Evolutionary conservation across 768 basidiomycete species (phyloP).

Genomic region (Panaeolus papilionaceus): DNA sequence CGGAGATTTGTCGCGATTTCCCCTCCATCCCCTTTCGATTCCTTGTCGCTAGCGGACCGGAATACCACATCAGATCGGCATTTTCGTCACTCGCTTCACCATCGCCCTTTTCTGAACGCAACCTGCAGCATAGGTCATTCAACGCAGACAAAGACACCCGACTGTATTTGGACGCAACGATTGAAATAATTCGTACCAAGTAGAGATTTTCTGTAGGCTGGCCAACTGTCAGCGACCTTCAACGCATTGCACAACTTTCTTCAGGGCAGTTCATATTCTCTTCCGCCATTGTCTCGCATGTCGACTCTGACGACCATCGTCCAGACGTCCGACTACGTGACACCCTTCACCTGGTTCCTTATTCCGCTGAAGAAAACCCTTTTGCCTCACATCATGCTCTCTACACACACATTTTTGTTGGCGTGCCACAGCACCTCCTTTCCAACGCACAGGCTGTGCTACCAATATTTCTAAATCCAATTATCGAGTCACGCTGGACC

Average conservation of each 20-base stretch:
- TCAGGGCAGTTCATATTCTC: constrained; percentile 21
- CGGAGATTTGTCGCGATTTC: not conserved
- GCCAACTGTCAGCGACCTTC: constrained; percentile 9
- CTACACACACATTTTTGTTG: constrained; percentile 12
- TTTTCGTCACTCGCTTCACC: not conserved
- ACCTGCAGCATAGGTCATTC: not conserved
- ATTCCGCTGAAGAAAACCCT: not conserved
- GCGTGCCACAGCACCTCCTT: not conserved
- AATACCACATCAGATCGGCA: constrained; percentile 14
- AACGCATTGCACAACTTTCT: constrained; percentile 4
- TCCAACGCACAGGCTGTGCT: too few relatives aligned
- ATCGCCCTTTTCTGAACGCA: not conserved
- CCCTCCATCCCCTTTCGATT: constrained; percentile 12
- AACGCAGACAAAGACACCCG: not conserved
- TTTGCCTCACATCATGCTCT: constrained; percentile 12
- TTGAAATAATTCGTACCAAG: not conserved
- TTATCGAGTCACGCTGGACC: too few relatives aligned
- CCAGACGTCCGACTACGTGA: constrained; percentile 11
- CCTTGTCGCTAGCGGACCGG: constrained; percentile 19
- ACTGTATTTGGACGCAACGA: not conserved
- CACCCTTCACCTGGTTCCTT: not conserved
- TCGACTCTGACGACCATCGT: constrained; percentile 9
- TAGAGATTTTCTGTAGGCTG: constrained; percentile 13
- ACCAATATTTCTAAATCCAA: too few relatives aligned
- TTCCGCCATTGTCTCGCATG: constrained; percentile 14